Percentiles rank a stretch among this genome's conserved stretches.
These are phyloP conservation scores for Exophiala sp. DNA, from an alignment of 2,329 filamentous ascomycete species.

Conservation along the genomic window DNA sequence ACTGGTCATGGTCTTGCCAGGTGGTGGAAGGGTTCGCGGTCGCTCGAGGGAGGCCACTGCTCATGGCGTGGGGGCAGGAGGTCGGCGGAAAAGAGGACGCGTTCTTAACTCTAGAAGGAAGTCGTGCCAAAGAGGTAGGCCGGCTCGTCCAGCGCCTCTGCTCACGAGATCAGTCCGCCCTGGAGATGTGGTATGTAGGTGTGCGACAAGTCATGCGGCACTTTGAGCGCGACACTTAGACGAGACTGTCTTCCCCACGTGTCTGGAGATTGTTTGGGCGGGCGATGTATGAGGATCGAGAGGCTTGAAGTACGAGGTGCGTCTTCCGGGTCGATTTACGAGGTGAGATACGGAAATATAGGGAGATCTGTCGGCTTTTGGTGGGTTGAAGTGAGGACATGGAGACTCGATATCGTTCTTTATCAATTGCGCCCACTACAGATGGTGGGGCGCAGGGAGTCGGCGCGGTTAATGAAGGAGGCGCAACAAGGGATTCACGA, in stretches of 20 bases:
- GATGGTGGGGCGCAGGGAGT: neutral
- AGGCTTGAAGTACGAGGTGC: neutral
- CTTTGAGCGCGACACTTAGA: slow-evolving; percentile 13
- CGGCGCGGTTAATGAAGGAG: neutral
- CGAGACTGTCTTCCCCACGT: slow-evolving; percentile 18
- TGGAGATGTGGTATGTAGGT: slow-evolving; percentile 9
- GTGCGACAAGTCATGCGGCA: slow-evolving; percentile 25
- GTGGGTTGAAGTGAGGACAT: neutral
- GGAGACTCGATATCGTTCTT: slow-evolving; percentile 12
- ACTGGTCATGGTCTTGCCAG: slow-evolving; percentile 19
- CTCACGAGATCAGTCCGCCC: slow-evolving; percentile 13
- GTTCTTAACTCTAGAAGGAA: no score
- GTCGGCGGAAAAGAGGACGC: neutral
- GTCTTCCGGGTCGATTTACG: neutral
- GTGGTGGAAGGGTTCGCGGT: slow-evolving; percentile 9
- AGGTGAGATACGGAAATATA: no score
- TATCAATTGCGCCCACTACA: slow-evolving; percentile 15
- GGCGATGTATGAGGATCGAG: neutral
- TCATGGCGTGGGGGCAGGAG: slow-evolving; percentile 6
- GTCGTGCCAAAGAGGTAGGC: slow-evolving; percentile 9
- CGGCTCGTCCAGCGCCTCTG: neutral
- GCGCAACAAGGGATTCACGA: neutral
- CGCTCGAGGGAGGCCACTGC: slow-evolving; percentile 16
- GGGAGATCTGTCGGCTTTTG: neutral
- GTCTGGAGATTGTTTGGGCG: slow-evolving; percentile 2